Base-by-base conservation (phyloP, 371 early-diverging fungal species). In the Mortierella sp. region DNA sequence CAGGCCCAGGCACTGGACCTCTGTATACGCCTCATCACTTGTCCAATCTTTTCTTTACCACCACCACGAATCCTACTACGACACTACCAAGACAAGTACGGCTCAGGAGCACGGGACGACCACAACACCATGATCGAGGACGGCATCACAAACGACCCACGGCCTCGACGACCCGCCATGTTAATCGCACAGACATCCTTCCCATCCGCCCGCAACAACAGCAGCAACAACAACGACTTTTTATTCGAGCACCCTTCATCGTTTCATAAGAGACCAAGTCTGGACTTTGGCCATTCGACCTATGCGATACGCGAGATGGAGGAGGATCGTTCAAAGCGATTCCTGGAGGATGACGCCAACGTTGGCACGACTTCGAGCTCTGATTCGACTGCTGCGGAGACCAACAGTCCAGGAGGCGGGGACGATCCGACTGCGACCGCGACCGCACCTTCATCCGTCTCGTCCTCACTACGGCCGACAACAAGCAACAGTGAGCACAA, bases 81-180 rank as follows among this genome's bases (percentile, higher is more conserved):
- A 9, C 78, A 83, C 58, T 83, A 70, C 48, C 70, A 75, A 10
- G 41, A n/a, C 26, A 83, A 83, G 26, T 75, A 78, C 41, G 79
- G 83, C 24, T 72, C 76, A 0, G 47, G 71, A 1, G 65, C 55
- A 4, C 50, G 76, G 8, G 74, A 72, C 29, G 76, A 75, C 50
- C 71, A 78, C 8, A 71, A 75, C 39, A 83, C 83, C 29, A 78
- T 83, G 79, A 68, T 83, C 48, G 83, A 83, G 41, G 79, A 74
- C 10, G 83, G 83, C 48, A 83, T 83, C 55, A 78, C 83, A n/a
- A 83, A 75, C 40, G 65, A 83, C 68, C 83, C 79, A 1, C 71
- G 76, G 19, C 79, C 83, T 0, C 41, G 79, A 16, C 61, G 83
- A 24, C 83, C 83, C 7, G 66, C 72, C 4, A 75, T 83, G 76